phyloP scores from a whole-genome alignment of 208 protist species.

The Crithidia brevicula region DNA sequence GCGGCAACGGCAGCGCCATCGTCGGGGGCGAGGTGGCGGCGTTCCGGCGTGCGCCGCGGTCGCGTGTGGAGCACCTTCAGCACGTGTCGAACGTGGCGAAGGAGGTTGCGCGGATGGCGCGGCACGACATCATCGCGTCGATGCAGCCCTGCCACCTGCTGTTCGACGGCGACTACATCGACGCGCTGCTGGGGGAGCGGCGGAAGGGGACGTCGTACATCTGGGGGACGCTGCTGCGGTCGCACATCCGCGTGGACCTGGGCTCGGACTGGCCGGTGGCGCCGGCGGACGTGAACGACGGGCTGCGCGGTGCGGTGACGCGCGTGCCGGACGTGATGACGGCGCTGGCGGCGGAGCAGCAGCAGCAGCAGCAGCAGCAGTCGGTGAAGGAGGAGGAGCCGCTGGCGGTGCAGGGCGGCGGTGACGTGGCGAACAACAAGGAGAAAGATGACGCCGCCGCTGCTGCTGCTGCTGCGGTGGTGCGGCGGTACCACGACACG shows the following conservation, averaged over 20 bases:
- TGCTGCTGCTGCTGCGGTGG: conserved; percentile 4
- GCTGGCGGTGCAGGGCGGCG: not conserved
- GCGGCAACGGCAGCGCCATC: too few relatives aligned
- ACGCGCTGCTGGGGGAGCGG: conserved; percentile 40
- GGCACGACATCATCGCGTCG: conserved; percentile 60
- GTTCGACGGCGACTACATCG: conserved; percentile 64
- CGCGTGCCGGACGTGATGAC: conserved; percentile 64
- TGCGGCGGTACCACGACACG: conserved; percentile 45
- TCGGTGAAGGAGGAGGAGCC: not conserved
- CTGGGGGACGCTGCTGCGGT: conserved; percentile 47
- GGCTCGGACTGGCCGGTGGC: conserved; percentile 77
- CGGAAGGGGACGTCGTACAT: conserved; percentile 55
- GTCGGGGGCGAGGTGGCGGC: conserved; percentile 14
- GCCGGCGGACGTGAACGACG: conserved; percentile 48
- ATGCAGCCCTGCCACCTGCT: conserved; percentile 76
- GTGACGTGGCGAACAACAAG: not conserved
- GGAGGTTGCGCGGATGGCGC: conserved; percentile 48
- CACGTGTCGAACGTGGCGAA: conserved; percentile 49
- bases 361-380: conserved; percentile 6
- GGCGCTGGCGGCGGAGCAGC: conserved; percentile 41
- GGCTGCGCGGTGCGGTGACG: conserved; percentile 60
- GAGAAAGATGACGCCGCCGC: not conserved
- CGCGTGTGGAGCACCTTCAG: conserved; percentile 74
- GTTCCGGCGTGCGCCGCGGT: conserved; percentile 48
- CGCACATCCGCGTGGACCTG: conserved; percentile 42